Evolutionary conservation across 139 green algal genomes (phyloP).

Genomic region (Auxenochlorella pyrenoidosa): DNA sequence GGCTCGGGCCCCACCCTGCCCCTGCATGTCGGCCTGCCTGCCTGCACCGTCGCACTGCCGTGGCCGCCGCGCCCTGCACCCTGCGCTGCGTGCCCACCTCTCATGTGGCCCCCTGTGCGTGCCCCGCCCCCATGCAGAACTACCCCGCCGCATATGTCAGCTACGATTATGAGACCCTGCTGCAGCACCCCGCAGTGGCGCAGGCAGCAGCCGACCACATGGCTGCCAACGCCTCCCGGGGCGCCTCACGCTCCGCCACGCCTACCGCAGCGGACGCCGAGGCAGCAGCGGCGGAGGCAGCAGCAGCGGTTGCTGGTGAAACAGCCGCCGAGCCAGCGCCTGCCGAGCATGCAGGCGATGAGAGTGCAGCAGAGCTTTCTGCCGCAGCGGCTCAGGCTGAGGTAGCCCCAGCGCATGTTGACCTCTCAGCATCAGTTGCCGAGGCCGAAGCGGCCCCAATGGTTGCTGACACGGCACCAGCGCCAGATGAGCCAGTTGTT

Average conservation of each 20-base stretch:
- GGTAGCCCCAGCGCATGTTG: not conserved
- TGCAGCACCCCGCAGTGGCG: constrained; percentile 22
- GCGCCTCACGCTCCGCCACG: not conserved
- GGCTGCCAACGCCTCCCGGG: constrained; percentile 25
- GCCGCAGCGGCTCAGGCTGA: not conserved
- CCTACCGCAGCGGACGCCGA: not conserved
- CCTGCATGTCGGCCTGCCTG: too few species aligned
- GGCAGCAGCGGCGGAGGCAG: not conserved
- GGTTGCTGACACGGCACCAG: too few species aligned
- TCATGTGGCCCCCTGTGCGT: too few species aligned
- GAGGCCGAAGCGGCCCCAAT: too few species aligned
- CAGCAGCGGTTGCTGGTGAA: not conserved
- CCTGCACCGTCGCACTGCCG: too few species aligned
- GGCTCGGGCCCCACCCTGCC: not conserved
- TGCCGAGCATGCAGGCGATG: too few species aligned
- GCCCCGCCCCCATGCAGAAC: constrained; percentile 9
- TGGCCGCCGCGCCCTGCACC: too few species aligned
- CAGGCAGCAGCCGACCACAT: constrained; percentile 23
- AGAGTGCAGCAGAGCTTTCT: not conserved
- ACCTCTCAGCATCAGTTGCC: too few species aligned
- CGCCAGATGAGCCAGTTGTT: not conserved
- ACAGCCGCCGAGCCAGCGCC: not conserved
- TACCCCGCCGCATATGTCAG: constrained; percentile 15
- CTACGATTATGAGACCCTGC: constrained; percentile 22
- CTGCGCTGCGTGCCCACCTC: too few species aligned